Conservation (phyloP, 345 rosid species). For the Orychophragmus violaceus region DNA sequence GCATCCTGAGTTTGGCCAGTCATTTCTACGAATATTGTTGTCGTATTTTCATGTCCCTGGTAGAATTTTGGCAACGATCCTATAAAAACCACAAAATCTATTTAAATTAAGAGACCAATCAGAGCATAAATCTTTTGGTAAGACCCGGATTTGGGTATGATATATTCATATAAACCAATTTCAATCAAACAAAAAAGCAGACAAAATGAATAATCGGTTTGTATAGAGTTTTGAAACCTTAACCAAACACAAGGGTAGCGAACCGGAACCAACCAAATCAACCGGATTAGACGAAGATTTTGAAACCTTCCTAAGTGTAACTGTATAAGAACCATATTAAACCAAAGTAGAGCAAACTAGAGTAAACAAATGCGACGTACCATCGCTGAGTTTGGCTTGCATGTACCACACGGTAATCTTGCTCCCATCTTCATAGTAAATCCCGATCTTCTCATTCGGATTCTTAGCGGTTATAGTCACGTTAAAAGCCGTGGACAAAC, state of each 20-base stretch:
- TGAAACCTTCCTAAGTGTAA: neutral
- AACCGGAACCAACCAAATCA: neutral
- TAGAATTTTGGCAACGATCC: slow-evolving; percentile 80
- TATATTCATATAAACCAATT: neutral
- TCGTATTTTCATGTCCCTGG: slow-evolving; percentile 79
- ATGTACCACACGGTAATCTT: slow-evolving; percentile 50
- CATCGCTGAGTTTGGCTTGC: slow-evolving; percentile 47
- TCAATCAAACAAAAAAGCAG: neutral
- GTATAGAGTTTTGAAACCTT: neutral
- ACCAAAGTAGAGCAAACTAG: neutral
- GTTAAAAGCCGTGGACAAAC: slow-evolving; percentile 50
- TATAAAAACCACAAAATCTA: neutral
- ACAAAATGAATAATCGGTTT: neutral
- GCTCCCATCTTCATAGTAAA: slow-evolving; percentile 86
- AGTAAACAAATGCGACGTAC: slow-evolving; percentile 13
- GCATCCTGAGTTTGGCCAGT: slow-evolving; percentile 56
- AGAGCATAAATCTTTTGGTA: no score
- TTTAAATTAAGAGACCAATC: neutral
- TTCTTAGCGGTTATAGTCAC: slow-evolving; percentile 61
- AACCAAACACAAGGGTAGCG: neutral
- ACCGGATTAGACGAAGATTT: neutral
- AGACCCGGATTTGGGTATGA: neutral
- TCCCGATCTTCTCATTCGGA: slow-evolving; percentile 74
- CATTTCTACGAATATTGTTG: slow-evolving; percentile 51
- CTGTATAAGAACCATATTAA: neutral